Base-by-base conservation (phyloP, 345 rosid species). In the Citrus trifoliata region DNA sequence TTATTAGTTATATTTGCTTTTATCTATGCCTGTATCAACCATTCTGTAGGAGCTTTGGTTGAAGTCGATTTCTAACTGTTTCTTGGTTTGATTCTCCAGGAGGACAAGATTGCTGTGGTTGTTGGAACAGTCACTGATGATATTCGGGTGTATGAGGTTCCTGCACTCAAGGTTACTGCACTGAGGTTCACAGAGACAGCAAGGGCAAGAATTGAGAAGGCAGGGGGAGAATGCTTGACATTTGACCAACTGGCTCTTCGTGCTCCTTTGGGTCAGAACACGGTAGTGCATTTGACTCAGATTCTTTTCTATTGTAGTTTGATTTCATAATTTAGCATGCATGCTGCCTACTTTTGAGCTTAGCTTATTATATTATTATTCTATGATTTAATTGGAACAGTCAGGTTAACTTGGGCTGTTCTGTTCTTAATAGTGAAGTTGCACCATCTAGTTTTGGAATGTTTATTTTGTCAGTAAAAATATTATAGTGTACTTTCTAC, bases 251-350 rank as follows among this genome's bases (percentile, higher is more conserved):
- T 93, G 83, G 98, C 98, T 55, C 90, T 95, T 61, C 80, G 81
- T n/a, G 98, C 98, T 81, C 98, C 98, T 16, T 86, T 95, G 75
- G 98, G 98, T 1, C 98, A 95, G 88, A 93, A 93, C 90, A 95
- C 97, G 78, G 98, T 95, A 84, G n/a, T 80, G 83, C 60, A 25
- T 55, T n/a, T 76, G 27, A 58, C 4, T 12, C 27, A 46, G 2
- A 16, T 3, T 16, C 53, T 37, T 25, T 7, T 22, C 48, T 33
- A 7, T 48, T 25, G 53, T 16, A 19, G 51, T 19, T 19, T 21
- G 8, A 8, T 18, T 46, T 66, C n/a, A 10, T 25, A 25, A 14
- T 7, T n/a, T 24, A n/a, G n/a, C 24, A 3, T 2, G 21, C 25
- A 58, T 4, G 3, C 7, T 46, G 14, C 27, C 10, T 28, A 46